These are phyloP conservation scores for Spathaspora passalidarum DNA, from an alignment of 805 yeast species.

Conservation along the genomic window DNA sequence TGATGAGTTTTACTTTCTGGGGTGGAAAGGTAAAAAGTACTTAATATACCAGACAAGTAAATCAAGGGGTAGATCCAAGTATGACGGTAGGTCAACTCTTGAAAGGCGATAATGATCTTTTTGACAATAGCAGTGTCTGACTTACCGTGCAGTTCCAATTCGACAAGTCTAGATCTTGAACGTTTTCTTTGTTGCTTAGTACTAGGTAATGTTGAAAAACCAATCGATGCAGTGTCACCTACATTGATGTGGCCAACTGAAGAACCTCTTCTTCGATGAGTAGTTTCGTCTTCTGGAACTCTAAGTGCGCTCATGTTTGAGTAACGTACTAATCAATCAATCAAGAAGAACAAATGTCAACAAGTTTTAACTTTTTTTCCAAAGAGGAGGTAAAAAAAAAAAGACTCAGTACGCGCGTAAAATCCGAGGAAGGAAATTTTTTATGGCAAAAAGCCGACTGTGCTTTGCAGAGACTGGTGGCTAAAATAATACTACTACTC, in stretches of 20 bases:
- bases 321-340: not conserved
- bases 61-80: conserved; percentile 74
- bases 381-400: not conserved
- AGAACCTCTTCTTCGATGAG: conserved; percentile 49
- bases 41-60: conserved; percentile 39
- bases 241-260: conserved; percentile 73
- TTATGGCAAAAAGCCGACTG: too few species aligned
- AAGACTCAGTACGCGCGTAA: not conserved
- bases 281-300: conserved; percentile 1
- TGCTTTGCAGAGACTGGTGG: too few species aligned
- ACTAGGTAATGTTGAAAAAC: conserved; percentile 64
- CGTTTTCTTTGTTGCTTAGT: conserved; percentile 37
- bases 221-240: conserved; percentile 66
- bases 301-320: conserved; percentile 1
- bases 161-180: conserved; percentile 29
- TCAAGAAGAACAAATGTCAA: not conserved
- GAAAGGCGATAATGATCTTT: conserved; percentile 56
- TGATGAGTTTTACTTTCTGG: conserved; percentile 59
- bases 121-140: conserved; percentile 51
- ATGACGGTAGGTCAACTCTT: conserved; percentile 55
- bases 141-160: conserved; percentile 22
- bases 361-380: not conserved
- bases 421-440: too few species aligned
- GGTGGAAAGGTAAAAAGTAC: conserved; percentile 52
- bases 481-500: too few species aligned